Conservation (phyloP, 176 grass and related monocot species). For the Carex pumila region DNA sequence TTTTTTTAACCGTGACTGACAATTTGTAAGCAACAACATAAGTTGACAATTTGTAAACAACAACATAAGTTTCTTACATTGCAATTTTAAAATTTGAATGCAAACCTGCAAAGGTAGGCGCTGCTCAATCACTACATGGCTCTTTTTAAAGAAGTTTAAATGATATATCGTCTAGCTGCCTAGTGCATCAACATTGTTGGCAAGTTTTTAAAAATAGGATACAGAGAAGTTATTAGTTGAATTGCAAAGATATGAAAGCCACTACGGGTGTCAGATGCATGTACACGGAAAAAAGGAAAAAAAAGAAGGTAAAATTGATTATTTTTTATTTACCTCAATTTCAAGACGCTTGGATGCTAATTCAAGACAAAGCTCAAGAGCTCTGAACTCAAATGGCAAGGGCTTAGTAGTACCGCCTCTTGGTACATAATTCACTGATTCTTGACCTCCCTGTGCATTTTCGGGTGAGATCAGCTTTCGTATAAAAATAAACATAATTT, state of each 20-base stretch:
- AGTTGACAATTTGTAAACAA: not conserved
- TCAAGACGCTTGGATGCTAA: slow-evolving; percentile 34
- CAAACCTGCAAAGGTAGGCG: not conserved
- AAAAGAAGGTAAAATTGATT: not conserved
- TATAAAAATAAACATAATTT: not conserved
- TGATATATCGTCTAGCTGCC: not conserved
- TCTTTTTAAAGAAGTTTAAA: not conserved
- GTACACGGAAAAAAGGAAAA: not conserved
- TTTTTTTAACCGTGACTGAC: not conserved
- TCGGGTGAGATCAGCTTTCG: not conserved
- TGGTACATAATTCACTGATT: not conserved
- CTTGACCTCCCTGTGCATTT: not conserved
- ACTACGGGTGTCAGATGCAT: not conserved
- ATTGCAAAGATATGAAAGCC: not conserved
- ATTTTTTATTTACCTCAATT: not conserved
- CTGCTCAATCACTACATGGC: not conserved
- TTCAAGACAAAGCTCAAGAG: slow-evolving; percentile 66
- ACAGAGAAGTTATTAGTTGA: not conserved
- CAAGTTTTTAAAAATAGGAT: not conserved
- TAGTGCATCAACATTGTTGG: not conserved
- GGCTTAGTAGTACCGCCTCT: slow-evolving; percentile 11
- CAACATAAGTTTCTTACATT: not conserved
- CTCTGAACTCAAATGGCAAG: slow-evolving; percentile 65
- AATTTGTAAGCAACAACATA: not conserved
- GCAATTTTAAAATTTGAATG: not conserved